Evolutionary conservation across 306 rosid species (phyloP).

Genomic region (Spatholobus suberectus): DNA sequence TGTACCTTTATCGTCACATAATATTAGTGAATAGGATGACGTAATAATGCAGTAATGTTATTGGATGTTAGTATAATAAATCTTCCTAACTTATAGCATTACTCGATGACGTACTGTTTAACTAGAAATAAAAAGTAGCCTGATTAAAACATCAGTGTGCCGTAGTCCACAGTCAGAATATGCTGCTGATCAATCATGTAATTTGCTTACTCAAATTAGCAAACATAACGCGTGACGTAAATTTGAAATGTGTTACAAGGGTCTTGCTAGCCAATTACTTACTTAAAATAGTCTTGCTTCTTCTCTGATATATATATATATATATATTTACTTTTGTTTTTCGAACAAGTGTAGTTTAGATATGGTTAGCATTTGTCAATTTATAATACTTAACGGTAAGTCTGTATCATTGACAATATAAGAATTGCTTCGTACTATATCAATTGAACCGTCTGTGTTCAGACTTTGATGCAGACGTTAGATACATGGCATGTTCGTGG

Average conservation of each 20-base stretch:
- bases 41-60: not conserved
- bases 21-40: not conserved
- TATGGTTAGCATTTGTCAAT: not conserved
- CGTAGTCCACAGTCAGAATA: too few relatives aligned
- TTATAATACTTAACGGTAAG: not conserved
- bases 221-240: not conserved
- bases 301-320: too few relatives aligned
- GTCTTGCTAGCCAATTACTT: not conserved
- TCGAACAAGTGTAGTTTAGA: not conserved
- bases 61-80: not conserved
- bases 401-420: not conserved
- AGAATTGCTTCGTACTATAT: too few relatives aligned
- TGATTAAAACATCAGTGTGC: too few relatives aligned
- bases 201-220: not conserved
- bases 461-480: slow-evolving; percentile 20
- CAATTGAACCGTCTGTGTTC: too few relatives aligned
- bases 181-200: not conserved
- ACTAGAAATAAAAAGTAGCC: not conserved
- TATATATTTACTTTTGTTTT: not conserved
- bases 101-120: not conserved
- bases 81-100: not conserved
- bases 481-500: not conserved
- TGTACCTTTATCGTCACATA: too few relatives aligned
- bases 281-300: too few relatives aligned
- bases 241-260: not conserved